Evolutionary conservation across 208 protist species (phyloP), one percentile per base, ranked within the genome.

Genomic region (Leishmania tarentolae): DNA sequence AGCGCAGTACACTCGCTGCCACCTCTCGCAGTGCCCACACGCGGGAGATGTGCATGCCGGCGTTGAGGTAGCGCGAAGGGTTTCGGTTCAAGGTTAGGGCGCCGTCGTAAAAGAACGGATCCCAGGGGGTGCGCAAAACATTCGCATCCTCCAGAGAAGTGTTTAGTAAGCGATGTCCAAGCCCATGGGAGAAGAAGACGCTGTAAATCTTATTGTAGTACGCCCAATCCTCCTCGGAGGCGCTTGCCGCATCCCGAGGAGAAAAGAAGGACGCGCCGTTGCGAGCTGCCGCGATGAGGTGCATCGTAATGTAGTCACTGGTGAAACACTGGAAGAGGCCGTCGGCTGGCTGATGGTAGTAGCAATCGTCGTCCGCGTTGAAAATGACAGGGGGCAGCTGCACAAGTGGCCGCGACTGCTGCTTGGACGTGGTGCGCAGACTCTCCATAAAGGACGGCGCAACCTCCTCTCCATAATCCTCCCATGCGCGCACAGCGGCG

Each of bases 401-500:
- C 66, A 85, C 24, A 7, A 81, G 79, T 0, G 75, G 61, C 7
- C 66, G 56, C 31, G 37, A 21, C 52, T 17, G 56, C 11, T 50
- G 7, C 37, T 35, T 19, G 5, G 28, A 21, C 28, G 7, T 13
- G 47, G 40, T 21, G 28, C n/a, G 73, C 50, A 83, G 52, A 4
- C 37, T 47, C 0, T 37, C 59, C 50, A 92, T 83, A 71, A 90
- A 78, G 46, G 28, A 6, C 37, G 74, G 44, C 8, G 47, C 83
- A 6, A 65, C 61, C 47, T 78, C 40, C 57, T 84, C 80, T 28
- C 86, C 86, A 44, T 87, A 89, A 59, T 89, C 86, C 59, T 89
- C 86, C 86, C 86, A 89, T 40, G 83, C 83, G 28, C 86, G 83
- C 63, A 90, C 86, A 17, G 84, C 84, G 19, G 78, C 83, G 11